Evolutionary conservation across 176 grass and related monocot species (phyloP), one percentile per base, ranked within the genome.

Genomic region (Rhipidocladum racemiflorum): DNA sequence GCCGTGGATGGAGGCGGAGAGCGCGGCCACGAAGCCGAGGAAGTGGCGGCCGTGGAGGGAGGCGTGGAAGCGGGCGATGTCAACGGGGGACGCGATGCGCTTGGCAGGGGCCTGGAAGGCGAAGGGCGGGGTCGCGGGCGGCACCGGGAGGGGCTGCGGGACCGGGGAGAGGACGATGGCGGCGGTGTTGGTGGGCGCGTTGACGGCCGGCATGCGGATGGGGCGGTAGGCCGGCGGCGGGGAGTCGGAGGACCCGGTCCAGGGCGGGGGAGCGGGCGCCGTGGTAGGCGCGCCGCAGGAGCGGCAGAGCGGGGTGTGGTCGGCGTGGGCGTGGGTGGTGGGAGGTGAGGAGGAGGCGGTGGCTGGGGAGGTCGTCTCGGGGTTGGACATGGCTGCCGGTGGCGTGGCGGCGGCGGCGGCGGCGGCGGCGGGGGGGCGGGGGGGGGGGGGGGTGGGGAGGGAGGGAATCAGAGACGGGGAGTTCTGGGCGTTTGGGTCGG

Each of bases 191-290:
- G 72, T 95, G 46, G 96, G 92, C 20, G 89, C 92, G 87, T 93
- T 94, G 85, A 95, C 90, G 53, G 95, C 92, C 0, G 92, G 92
- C 61, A 84, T 85, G 69, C 89, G 90, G 75, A 94, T 98, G 57
- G 95, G 95, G 82, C 95, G 95, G 92, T 98, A 98, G n/a, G 90
- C 92, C 8, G 95, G 92, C 16, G 95, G 95, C 74, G 86, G 88
- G 34, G 92, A 95, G 20, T 85, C 78, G 71, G 86, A 87, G 30
- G 70, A 42, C 68, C 66, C 79, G 6, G 91, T 77, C 90, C 92
- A 99, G 29, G 83, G 88, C 2, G 36, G 68, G 49, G 78, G 85
- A n/a, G 61, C 24, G n/a, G 87, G 89, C 56, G 75, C 27, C 3
- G 88, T 46, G n/a, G 90, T 77, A 12, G 81, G 85, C 55, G 71